These are phyloP conservation scores for Pistacia integerrima DNA, from an alignment of 345 rosid genomes.

Conservation along the genomic window DNA sequence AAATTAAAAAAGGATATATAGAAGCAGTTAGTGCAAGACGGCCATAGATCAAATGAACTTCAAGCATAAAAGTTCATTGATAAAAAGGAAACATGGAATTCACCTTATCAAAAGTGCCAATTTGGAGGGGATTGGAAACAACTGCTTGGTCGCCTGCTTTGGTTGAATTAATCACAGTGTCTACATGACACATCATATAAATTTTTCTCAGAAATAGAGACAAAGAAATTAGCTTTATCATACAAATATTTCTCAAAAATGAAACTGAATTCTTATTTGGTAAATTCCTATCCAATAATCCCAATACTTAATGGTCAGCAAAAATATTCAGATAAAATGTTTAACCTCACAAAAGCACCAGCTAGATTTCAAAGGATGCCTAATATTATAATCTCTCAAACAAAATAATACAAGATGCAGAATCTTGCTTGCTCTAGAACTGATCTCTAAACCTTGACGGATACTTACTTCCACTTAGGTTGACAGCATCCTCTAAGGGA, in stretches of 20 bases:
- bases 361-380: background rate
- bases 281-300: background rate
- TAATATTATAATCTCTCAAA: background rate
- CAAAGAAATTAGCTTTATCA: background rate
- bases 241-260: background rate
- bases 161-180: slow-evolving; percentile 25
- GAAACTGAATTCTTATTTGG: background rate
- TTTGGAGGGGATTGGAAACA: slow-evolving; percentile 23
- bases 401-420: background rate
- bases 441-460: background rate
- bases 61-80: background rate
- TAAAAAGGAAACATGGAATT: slow-evolving; percentile 7
- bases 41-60: background rate
- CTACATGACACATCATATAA: slow-evolving; percentile 31
- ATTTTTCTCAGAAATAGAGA: background rate
- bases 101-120: slow-evolving; percentile 36
- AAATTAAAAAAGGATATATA: background rate
- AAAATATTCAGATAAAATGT: background rate
- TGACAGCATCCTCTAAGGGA: slow-evolving; percentile 33
- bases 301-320: background rate
- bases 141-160: slow-evolving; percentile 30
- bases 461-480: slow-evolving; percentile 40
- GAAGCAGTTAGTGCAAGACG: slow-evolving; percentile 7
- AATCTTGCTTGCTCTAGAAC: background rate
- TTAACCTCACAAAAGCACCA: background rate